Conservation (phyloP, 495 filamentous ascomycete genomes). For the Mytilinidion resinicola region DNA sequence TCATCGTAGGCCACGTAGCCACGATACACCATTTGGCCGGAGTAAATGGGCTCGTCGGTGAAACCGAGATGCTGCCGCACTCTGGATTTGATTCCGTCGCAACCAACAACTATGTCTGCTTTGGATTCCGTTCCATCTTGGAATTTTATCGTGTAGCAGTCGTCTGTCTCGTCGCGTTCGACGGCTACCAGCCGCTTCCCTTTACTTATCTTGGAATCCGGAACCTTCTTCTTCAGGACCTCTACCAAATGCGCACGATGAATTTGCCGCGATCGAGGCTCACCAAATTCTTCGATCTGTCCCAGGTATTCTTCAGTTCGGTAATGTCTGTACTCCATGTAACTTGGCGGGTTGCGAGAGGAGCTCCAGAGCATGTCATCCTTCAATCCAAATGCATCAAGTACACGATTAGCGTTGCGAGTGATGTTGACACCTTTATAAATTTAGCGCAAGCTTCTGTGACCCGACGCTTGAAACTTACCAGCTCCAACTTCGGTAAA, state of each 20-base stretch:
- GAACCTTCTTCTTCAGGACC: slow-evolving; percentile 2
- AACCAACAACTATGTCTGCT: slow-evolving; percentile 9
- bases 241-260: slow-evolving; percentile 11
- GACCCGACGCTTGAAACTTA: background rate
- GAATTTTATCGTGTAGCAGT: background rate
- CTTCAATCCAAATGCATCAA: slow-evolving; percentile 5
- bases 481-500: slow-evolving; percentile 14
- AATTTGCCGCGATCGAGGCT: slow-evolving; percentile 6
- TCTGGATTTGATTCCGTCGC: slow-evolving; percentile 11
- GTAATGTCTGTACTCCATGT: slow-evolving; percentile 14
- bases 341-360: slow-evolving; percentile 4
- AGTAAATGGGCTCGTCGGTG: slow-evolving; percentile 5
- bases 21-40: slow-evolving; percentile 14
- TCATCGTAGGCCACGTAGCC: slow-evolving; percentile 11
- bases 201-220: background rate
- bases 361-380: slow-evolving; percentile 2
- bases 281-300: slow-evolving; percentile 11
- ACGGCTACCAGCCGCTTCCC: slow-evolving; percentile 3
- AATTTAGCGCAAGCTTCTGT: background rate
- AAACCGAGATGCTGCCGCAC: slow-evolving; percentile 3
- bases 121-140: background rate
- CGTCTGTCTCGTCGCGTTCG: background rate
- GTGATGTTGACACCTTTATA: slow-evolving; percentile 7
- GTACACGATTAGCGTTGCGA: slow-evolving; percentile 11
- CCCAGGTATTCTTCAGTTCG: slow-evolving; percentile 7